Percentiles rank a stretch among this genome's conserved stretches.
These are phyloP conservation scores for Abrus precatorius DNA, from an alignment of 306 rosid genomes.

Conservation along the genomic window DNA sequence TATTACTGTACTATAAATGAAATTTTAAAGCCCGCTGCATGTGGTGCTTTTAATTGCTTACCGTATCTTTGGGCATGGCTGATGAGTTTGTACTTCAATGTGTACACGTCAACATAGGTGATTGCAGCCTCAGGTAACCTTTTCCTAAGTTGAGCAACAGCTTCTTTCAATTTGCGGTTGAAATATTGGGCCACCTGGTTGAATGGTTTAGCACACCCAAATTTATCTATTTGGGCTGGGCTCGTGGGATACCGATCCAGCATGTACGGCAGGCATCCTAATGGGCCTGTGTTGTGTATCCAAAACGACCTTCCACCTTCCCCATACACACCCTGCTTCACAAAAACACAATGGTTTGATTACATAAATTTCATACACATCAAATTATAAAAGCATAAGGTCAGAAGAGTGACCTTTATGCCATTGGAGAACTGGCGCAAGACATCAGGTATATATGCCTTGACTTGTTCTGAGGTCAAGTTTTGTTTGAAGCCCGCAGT, in stretches of 20 bases:
- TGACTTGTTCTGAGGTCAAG: slow-evolving; percentile 61
- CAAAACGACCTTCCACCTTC: slow-evolving; percentile 68
- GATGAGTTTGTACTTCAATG: slow-evolving; percentile 66
- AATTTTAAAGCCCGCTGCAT: not conserved
- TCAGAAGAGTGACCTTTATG: slow-evolving; percentile 51
- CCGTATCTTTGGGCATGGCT: slow-evolving; percentile 63
- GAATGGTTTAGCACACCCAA: slow-evolving; percentile 60
- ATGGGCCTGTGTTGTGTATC: slow-evolving; percentile 85
- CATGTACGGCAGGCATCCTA: slow-evolving; percentile 61
- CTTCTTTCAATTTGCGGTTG: slow-evolving; percentile 55
- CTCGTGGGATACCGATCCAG: slow-evolving; percentile 32
- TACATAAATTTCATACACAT: slow-evolving; percentile 1
- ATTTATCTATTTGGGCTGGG: slow-evolving; percentile 51
- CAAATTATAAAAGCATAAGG: not conserved
- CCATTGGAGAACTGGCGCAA: slow-evolving; percentile 59
- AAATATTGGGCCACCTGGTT: slow-evolving; percentile 67
- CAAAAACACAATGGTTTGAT: not conserved
- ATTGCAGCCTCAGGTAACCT: slow-evolving; percentile 57
- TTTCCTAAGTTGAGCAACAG: slow-evolving; percentile 50
- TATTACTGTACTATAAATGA: not conserved
- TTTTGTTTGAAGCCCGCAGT: slow-evolving; percentile 65
- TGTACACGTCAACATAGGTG: slow-evolving; percentile 72
- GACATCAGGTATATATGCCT: slow-evolving; percentile 62
- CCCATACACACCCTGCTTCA: slow-evolving; percentile 54
- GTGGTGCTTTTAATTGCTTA: slow-evolving; percentile 2